Percentiles rank a stretch among this genome's conserved stretches.
Conservation (phyloP, 2,329 filamentous ascomycete species). For the Penicillium sp. region DNA sequence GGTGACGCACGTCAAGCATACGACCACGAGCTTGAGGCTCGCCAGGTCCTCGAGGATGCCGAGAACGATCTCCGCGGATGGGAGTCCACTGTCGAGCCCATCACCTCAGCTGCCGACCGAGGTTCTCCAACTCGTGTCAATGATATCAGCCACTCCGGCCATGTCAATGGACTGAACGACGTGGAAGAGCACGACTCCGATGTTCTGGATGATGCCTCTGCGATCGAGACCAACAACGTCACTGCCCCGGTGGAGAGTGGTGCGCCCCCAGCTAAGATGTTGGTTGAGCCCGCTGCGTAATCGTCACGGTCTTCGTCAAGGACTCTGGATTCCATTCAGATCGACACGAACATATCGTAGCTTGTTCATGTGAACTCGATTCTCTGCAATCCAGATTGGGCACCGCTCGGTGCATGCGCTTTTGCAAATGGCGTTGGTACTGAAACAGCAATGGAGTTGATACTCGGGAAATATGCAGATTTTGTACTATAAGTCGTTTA, state of each 20-base stretch:
- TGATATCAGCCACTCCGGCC: not conserved
- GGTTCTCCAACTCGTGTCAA: slow-evolving; percentile 1
- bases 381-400: slow-evolving; percentile 4
- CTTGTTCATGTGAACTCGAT: slow-evolving; percentile 12
- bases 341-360: slow-evolving; percentile 11
- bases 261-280: slow-evolving; percentile 15
- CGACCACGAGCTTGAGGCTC: slow-evolving; percentile 64
- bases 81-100: slow-evolving; percentile 58
- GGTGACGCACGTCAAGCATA: slow-evolving; percentile 76
- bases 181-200: slow-evolving; percentile 10
- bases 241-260: slow-evolving; percentile 14
- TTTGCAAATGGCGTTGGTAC: slow-evolving; percentile 7
- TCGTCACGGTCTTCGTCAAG: not conserved
- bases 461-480: slow-evolving; percentile 14
- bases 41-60: slow-evolving; percentile 87
- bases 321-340: not conserved
- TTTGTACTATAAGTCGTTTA: slow-evolving; percentile 12
- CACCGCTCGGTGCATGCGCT: slow-evolving; percentile 3
- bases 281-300: slow-evolving; percentile 13
- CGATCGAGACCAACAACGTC: slow-evolving; percentile 3
- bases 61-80: slow-evolving; percentile 85
- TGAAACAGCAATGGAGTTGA: slow-evolving; percentile 2
- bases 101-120: slow-evolving; percentile 51
- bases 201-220: slow-evolving; percentile 3
- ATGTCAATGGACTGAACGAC: not conserved